Percentiles rank a stretch among this genome's conserved stretches.
phyloP scores from a whole-genome alignment of 495 filamentous ascomycete genomes.

The Aspergillus homomorphus region DNA sequence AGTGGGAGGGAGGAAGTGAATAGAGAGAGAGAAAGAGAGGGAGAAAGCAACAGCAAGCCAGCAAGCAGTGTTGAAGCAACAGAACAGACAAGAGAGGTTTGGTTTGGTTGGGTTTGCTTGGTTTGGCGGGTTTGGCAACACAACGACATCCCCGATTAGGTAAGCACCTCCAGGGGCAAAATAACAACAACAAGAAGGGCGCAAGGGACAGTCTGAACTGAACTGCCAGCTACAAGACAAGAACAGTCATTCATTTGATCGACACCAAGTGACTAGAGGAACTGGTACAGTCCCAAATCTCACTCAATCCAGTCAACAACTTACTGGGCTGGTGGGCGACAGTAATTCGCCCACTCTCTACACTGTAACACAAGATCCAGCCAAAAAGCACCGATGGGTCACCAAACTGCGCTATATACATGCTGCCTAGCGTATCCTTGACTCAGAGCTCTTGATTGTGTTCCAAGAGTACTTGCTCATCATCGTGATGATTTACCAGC shows the following conservation, averaged over 20 bases:
- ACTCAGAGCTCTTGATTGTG: neutral
- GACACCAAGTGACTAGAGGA: neutral
- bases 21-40: slow-evolving; percentile 16
- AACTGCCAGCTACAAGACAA: too few relatives aligned
- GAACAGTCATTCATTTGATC: too few relatives aligned
- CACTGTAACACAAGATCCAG: neutral
- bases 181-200: neutral
- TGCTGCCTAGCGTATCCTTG: neutral
- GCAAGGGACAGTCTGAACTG: neutral
- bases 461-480: neutral
- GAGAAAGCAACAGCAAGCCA: slow-evolving; percentile 12
- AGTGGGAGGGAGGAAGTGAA: slow-evolving; percentile 12
- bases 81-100: neutral
- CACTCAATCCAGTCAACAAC: neutral
- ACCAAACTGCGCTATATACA: neutral
- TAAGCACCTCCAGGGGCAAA: slow-evolving; percentile 10
- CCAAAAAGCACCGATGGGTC: neutral
- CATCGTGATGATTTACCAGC: neutral
- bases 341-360: neutral
- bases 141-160: slow-evolving; percentile 8
- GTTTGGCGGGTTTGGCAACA: slow-evolving; percentile 3
- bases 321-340: neutral
- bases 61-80: slow-evolving; percentile 9
- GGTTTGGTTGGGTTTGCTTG: neutral
- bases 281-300: neutral